A percentile compares a stretch with the other conserved stretches of the same genome.
These are phyloP conservation scores for Claviceps sp. DNA, from an alignment of 2,329 filamentous ascomycete genomes.

Conservation along the genomic window DNA sequence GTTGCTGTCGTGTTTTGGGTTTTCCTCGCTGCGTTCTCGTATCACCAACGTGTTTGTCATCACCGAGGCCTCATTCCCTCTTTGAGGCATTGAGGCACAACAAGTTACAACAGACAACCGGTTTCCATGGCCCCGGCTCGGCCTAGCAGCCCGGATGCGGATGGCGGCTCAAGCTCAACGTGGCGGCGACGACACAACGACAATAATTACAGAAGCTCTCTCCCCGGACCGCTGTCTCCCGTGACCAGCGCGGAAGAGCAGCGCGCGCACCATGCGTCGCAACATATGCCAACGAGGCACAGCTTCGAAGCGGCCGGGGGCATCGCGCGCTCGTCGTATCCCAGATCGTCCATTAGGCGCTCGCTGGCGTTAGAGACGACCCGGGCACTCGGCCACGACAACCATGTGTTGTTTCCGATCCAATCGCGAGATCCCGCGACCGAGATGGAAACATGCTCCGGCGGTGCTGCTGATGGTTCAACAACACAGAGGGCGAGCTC, in stretches of 20 bases:
- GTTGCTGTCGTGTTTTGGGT: neutral
- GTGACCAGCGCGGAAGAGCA: neutral
- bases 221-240: neutral
- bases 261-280: neutral
- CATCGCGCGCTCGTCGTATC: neutral
- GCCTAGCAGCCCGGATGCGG: conserved; percentile 9
- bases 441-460: neutral
- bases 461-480: neutral
- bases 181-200: conserved; percentile 6
- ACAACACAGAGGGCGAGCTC: neutral
- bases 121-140: conserved; percentile 15
- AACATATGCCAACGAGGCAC: conserved; percentile 1
- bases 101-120: conserved; percentile 4
- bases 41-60: too few relatives aligned
- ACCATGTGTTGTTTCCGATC: conserved; percentile 14
- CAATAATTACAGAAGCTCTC: neutral
- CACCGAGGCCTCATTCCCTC: neutral
- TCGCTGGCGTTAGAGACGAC: conserved; percentile 4
- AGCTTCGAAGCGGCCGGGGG: conserved; percentile 4
- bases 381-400: conserved; percentile 1
- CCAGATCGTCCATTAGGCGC: conserved; percentile 4
- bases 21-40: neutral
- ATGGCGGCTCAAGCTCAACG: conserved; percentile 1
- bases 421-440: conserved; percentile 7
- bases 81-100: conserved; percentile 2